Evolutionary conservation across 768 basidiomycete genomes (phyloP), one percentile per base, ranked within the genome.

Genomic region (Coprinellus micaceus): DNA sequence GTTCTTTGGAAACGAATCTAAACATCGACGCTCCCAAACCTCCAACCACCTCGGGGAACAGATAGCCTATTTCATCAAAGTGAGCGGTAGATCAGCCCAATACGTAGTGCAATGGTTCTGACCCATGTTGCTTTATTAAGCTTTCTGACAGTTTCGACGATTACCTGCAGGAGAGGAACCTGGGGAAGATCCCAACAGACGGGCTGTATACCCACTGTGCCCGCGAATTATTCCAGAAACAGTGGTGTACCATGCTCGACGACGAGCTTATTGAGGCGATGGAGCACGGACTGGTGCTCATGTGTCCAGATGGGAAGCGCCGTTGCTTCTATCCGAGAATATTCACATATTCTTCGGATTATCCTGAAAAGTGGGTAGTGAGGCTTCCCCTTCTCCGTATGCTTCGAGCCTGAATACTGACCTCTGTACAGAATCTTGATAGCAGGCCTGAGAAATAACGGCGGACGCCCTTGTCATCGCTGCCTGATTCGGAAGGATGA

Each of bases 41-140:
- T 57, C 51, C 2, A 60, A 63, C 0, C 59, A 62, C 21, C 62
- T 73, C 2, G 65, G 64, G 3, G 72, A 80, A 51, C 76, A 76
- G 53, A 15, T 77, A 5, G 76, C 72, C 2, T 79, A 79, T 60
- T 69, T 81, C 37, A 75, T 73, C 0, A 62, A 64, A 56, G 64
- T 67, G 36, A 22, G 11, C 39, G n/a, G n/a, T n/a, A n/a, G n/a
- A n/a, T 12, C n/a, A 6, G 33, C 33, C 33, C 13, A 13, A 33
- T 6, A 33, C 7, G 33, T 6, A 33, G 33, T 33, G 33, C 33
- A 33, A 6, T 6, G 7, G 6, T 13, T 33, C 33, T 11, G 19
- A 26, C 30, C 24, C 33, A 19, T 4, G 13, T n/a, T 30, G 17
- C 13, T 4, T 1, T 37, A n/a, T 13, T 22, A 6, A 60, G 69